Percentiles rank a stretch among this genome's conserved stretches.
Conservation (phyloP, 148 eudicot genomes). For the Bassia scoparia region DNA sequence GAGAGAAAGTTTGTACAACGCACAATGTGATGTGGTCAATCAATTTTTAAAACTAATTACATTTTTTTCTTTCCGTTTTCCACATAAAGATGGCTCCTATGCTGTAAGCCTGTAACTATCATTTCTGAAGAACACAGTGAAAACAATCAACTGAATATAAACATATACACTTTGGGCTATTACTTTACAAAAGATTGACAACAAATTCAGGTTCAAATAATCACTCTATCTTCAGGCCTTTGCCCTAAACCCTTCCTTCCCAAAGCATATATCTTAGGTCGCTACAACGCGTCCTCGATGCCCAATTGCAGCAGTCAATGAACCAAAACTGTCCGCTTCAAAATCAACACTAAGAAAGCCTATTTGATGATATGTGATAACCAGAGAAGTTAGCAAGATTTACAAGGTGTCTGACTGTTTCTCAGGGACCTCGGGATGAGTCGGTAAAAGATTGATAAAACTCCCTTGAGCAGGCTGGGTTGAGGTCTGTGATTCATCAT, state of each 20-base stretch:
- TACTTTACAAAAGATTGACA: constrained; percentile 41
- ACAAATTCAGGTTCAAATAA: constrained; percentile 24
- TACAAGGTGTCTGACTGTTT: constrained; percentile 38
- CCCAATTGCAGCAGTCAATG: constrained; percentile 24
- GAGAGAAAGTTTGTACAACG: constrained; percentile 9
- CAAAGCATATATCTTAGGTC: constrained; percentile 1
- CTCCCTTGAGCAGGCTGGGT: constrained; percentile 64
- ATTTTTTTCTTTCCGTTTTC: constrained; percentile 5
- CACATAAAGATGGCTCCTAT: constrained; percentile 9
- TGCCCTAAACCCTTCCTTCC: constrained; percentile 13
- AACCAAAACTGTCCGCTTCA: constrained; percentile 15
- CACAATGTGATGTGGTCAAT: constrained; percentile 28
- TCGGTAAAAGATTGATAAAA: constrained; percentile 71
- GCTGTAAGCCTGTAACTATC: constrained; percentile 10
- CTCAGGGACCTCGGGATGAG: constrained; percentile 45
- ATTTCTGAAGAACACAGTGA: constrained; percentile 14
- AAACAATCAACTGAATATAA: constrained; percentile 22
- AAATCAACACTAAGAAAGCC: constrained; percentile 30
- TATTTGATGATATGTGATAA: constrained; percentile 10
- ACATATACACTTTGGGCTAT: constrained; percentile 32
- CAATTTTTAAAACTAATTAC: constrained; percentile 26
- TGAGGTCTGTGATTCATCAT: constrained; percentile 49
- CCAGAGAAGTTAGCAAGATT: constrained; percentile 26
- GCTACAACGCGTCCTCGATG: constrained; percentile 12
- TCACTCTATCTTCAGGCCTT: constrained; percentile 16